Base-by-base conservation (phyloP, 805 yeast genomes). In the Candida andamanensis region DNA sequence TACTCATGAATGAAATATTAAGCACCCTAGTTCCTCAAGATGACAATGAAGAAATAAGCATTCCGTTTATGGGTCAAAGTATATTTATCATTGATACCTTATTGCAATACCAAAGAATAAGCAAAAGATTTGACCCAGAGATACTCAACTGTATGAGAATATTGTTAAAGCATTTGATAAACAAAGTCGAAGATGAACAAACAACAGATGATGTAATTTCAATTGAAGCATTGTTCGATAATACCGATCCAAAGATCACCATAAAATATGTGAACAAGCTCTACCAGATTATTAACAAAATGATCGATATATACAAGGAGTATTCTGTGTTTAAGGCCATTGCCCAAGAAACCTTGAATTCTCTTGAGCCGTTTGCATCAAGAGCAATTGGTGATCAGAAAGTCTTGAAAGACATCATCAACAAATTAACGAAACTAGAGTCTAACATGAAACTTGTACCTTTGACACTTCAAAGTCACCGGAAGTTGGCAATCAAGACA, bases 111-210 rank as follows among this genome's bases (percentile, higher is more conserved):
- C 97, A 92, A 61, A 63, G 85, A 37, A 50, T 83, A 17, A 76
- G 96, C 18, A 82, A 86, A 55, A 69, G 98, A 47, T 78, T 66
- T 45, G 63, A 81, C 28, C 98, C 99, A 0, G 98, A 92, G 56
- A 71, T 82, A 8, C 30, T 25, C 21, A 27, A 39, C 16, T 23
- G 39, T 13, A 9, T 41, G 8, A 56, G 69, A 5, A 69, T 58
- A 29, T 81, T 80, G 42, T 54, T 78, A 17, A 16, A 24, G 8
- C 9, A 27, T 18, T 24, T 14, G 17, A 18, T 15, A 2, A 32
- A 15, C 6, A 32, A 15, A 6, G 10, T 14, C 5, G 28, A 28
- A 9, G 32, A 24, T 12, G 32, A 30, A 2, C 15, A 8, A 11
- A 9, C 9, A 17, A 24, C 30, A 9, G 15, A 14, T 7, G 24